These are phyloP conservation scores for Pseudopyrenochaeta lycopersici DNA, from an alignment of 2,329 filamentous ascomycete genomes.

Conservation along the genomic window DNA sequence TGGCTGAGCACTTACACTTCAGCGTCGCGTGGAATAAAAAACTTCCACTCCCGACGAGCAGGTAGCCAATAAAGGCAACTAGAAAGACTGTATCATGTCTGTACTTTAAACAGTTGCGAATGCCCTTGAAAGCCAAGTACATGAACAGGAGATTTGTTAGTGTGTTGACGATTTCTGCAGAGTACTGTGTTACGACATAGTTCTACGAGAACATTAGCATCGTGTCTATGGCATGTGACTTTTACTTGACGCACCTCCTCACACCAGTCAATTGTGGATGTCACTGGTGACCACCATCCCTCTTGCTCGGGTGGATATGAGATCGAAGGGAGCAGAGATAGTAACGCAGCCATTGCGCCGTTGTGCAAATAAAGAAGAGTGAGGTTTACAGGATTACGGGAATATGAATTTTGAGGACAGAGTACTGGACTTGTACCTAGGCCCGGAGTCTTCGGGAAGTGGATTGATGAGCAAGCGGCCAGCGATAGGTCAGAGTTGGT, in stretches of 20 bases:
- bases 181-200: constrained; percentile 77
- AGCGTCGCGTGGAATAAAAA: constrained; percentile 71
- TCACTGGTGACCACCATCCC: constrained; percentile 75
- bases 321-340: constrained; percentile 54
- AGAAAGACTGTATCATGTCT: constrained; percentile 80
- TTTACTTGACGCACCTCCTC: constrained; percentile 68
- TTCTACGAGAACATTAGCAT: constrained; percentile 60
- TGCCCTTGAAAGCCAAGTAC: constrained; percentile 77
- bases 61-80: constrained; percentile 69
- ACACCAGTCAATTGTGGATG: constrained; percentile 80
- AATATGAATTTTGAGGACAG: not conserved
- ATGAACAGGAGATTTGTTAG: constrained; percentile 85
- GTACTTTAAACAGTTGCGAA: constrained; percentile 75
- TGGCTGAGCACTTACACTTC: constrained; percentile 60
- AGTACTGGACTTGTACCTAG: constrained; percentile 16
- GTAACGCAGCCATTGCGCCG: constrained; percentile 40
- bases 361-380: not conserved
- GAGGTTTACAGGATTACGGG: not conserved
- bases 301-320: constrained; percentile 61
- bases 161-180: constrained; percentile 81
- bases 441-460: constrained; percentile 25
- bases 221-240: not conserved
- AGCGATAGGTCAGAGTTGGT: constrained; percentile 8
- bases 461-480: constrained; percentile 19
- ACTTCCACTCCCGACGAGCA: constrained; percentile 68